Evolutionary conservation across 2,329 filamentous ascomycete species (phyloP), one percentile per base, ranked within the genome.

Genomic region (Aspergillus versicolor): DNA sequence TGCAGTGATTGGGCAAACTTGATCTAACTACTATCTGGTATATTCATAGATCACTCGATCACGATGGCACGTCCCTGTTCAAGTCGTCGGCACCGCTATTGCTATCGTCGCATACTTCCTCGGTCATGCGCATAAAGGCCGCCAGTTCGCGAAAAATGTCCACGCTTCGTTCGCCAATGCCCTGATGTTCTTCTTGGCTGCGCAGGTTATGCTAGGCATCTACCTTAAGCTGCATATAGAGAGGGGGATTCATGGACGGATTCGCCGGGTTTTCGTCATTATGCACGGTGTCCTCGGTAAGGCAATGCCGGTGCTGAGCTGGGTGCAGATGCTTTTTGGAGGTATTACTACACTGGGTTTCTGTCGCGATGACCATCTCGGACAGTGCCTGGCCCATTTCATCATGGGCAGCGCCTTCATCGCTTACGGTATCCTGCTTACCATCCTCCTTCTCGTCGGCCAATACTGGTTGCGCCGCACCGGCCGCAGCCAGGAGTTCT

Each of bases 351-450:
- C 90, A 4, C 81, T 96, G 55, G 94, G 94, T 21, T 97, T 96
- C 79, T 99, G 94, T 74, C 89, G 91, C 64, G 91, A 83, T 53
- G 92, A 97, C 57, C 93, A 99, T 70, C 74, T 92, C 1, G 93
- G 92, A 32, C 94, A 99, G 75, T 99, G 94, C 75, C 78, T 90
- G 42, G 94, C 94, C 1, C 94, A 99, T 75, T 99, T 97, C 75
- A 99, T 97, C 74, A 99, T 99, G 94, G 94, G 94, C 44, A 89
- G 90, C 64, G 92, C 93, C 1, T 99, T 99, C 72, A 93, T 99
- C 65, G 94, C 84, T 30, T 99, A 99, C 69, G 94, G 91, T 27
- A 89, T 97, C 54, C 73, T 96, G 38, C 82, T 99, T 63, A 92
- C 90, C 2, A 88, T 97, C 19, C 78, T 97, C 19, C 83, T 97